These are phyloP conservation scores for Metschnikowia peoriensis DNA, from an alignment of 805 yeast genomes.

Conservation along the genomic window DNA sequence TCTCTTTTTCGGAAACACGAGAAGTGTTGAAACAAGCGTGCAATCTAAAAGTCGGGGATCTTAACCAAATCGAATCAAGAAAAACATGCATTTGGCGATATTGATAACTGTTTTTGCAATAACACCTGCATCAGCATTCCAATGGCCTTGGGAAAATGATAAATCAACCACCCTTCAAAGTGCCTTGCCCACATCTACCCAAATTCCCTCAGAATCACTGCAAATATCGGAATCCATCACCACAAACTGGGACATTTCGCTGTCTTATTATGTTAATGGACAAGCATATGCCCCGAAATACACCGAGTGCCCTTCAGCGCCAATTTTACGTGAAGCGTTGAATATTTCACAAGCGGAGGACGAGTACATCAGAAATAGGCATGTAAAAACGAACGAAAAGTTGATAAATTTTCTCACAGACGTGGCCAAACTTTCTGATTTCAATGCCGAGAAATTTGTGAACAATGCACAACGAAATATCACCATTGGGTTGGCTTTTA, in stretches of 20 bases:
- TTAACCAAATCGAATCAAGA: no score
- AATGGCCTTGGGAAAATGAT: constrained; percentile 24
- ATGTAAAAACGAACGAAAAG: constrained; percentile 29
- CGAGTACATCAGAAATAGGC: constrained; percentile 26
- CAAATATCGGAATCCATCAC: neutral
- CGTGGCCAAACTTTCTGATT: constrained; percentile 31
- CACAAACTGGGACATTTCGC: neutral
- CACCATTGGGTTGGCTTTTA: constrained; percentile 32
- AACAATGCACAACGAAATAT: constrained; percentile 24
- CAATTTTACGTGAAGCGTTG: constrained; percentile 28
- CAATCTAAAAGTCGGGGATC: neutral
- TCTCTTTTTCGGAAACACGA: no score
- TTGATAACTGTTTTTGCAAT: neutral
- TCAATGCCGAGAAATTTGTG: constrained; percentile 32
- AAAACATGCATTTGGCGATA: neutral
- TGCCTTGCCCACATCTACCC: constrained; percentile 6
- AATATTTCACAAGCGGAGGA: constrained; percentile 24
- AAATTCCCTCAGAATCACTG: neutral
- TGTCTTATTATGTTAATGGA: constrained; percentile 10
- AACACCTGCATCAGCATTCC: constrained; percentile 10
- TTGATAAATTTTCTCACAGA: constrained; percentile 27
- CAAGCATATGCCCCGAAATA: constrained; percentile 31
- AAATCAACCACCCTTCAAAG: constrained; percentile 7
- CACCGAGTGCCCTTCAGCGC: constrained; percentile 29
- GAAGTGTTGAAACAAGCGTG: no score